These are phyloP conservation scores for Clarkia xantiana DNA, from an alignment of 345 rosid genomes.

Conservation along the genomic window DNA sequence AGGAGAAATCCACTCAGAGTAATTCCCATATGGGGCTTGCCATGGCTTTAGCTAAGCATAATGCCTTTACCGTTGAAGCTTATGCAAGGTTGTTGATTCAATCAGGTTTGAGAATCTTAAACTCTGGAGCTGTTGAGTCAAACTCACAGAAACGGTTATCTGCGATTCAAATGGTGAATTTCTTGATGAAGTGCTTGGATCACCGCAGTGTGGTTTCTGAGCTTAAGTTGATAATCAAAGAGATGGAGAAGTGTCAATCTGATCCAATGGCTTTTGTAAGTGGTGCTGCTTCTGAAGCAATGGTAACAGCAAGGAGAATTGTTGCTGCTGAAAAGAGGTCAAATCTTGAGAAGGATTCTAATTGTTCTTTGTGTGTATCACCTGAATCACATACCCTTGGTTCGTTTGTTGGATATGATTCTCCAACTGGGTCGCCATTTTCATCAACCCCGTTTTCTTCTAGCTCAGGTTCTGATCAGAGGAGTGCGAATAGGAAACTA, in stretches of 20 bases:
- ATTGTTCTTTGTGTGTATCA: conserved; percentile 14
- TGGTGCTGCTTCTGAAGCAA: conserved; percentile 86
- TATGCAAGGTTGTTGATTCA: conserved; percentile 76
- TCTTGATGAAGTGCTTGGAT: conserved; percentile 73
- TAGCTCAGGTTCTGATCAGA: conserved; percentile 21
- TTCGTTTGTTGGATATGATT: conserved; percentile 35
- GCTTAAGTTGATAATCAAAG: conserved; percentile 51
- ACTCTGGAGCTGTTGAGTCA: conserved; percentile 39
- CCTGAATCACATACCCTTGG: conserved; percentile 69
- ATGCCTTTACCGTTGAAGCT: conserved; percentile 73
- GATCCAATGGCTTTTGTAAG: conserved; percentile 77
- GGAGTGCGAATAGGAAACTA: conserved; percentile 56
- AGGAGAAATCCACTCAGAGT: conserved; percentile 49
- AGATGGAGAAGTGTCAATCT: conserved; percentile 71
- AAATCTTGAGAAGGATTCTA: conserved; percentile 46
- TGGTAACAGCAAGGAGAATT: conserved; percentile 62
- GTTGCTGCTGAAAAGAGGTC: conserved; percentile 27
- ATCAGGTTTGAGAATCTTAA: conserved; percentile 50
- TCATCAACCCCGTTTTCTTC: conserved; percentile 26
- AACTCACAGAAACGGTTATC: conserved; percentile 71
- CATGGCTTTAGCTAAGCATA: conserved; percentile 74
- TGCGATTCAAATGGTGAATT: conserved; percentile 80
- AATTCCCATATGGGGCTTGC: conserved; percentile 66
- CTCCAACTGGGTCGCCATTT: conserved; percentile 37
- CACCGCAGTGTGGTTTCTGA: conserved; percentile 60